Percentiles rank a stretch among this genome's conserved stretches.
phyloP scores from a whole-genome alignment of 495 filamentous ascomycete genomes.

The Thozetella sp. region DNA sequence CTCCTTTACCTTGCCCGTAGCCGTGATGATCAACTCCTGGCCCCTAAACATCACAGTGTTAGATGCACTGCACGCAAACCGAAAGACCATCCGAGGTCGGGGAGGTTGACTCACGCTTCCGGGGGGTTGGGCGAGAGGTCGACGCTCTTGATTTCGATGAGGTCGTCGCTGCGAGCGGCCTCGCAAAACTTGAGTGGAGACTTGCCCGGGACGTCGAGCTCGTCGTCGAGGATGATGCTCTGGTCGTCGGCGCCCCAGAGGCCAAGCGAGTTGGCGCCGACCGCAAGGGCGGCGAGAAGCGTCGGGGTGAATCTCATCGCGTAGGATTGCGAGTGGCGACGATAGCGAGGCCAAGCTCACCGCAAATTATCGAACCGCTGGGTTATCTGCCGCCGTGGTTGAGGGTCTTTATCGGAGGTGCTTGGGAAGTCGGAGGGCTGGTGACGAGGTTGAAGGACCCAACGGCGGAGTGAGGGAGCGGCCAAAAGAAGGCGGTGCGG shows the following conservation, averaged over 20 bases:
- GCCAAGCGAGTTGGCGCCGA: constrained; percentile 37
- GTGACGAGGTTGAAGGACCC: neutral
- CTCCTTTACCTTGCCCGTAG: constrained; percentile 69
- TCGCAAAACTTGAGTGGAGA: constrained; percentile 77
- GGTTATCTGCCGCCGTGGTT: neutral
- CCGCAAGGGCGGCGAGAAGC: constrained; percentile 36
- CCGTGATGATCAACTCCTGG: constrained; percentile 73
- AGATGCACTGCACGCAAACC: neutral
- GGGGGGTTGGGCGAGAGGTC: constrained; percentile 87
- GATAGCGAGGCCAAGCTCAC: neutral
- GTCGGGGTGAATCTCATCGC: constrained; percentile 44
- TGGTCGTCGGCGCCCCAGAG: constrained; percentile 33
- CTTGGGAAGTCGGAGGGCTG: neutral
- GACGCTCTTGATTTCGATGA: constrained; percentile 76
- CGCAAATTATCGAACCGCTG: neutral
- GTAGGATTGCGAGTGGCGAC: constrained; percentile 5
- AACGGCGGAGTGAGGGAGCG: neutral
- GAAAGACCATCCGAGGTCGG: neutral
- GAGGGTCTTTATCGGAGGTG: neutral
- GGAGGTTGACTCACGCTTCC: constrained; percentile 63
- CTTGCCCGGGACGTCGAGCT: constrained; percentile 66
- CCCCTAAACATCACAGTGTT: constrained; percentile 58
- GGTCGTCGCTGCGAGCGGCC: constrained; percentile 57
- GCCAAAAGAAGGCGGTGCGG: neutral
- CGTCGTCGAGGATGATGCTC: constrained; percentile 31